Evolutionary conservation across 1,139 yeast genomes (phyloP).

Genomic region (Saccharomyces hybrid): DNA sequence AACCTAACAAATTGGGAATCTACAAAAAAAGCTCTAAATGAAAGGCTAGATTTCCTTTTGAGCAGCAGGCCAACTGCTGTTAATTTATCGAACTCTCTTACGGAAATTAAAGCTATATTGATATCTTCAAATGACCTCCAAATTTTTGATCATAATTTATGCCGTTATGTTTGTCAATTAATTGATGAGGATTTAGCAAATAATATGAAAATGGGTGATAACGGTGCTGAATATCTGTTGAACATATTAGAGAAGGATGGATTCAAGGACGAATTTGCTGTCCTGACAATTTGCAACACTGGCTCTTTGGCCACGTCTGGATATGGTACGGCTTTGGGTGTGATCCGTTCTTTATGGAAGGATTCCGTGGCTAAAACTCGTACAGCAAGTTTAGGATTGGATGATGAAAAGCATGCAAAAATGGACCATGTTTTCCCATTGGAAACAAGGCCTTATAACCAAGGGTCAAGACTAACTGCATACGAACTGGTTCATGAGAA

Average conservation of each 20-base stretch:
- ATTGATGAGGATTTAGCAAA: slow-evolving; percentile 70
- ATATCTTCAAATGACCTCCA: slow-evolving; percentile 23
- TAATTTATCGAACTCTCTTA: slow-evolving; percentile 72
- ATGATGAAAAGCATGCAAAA: slow-evolving; percentile 29
- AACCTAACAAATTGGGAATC: slow-evolving; percentile 28
- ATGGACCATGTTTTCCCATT: slow-evolving; percentile 72
- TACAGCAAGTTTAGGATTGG: slow-evolving; percentile 24
- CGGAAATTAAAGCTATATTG: slow-evolving; percentile 45
- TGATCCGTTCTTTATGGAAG: slow-evolving; percentile 62
- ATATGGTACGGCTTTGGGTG: slow-evolving; percentile 93
- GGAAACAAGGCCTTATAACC: slow-evolving; percentile 95
- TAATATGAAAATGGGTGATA: slow-evolving; percentile 67
- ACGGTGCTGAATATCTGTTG: slow-evolving; percentile 67
- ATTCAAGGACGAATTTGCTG: slow-evolving; percentile 62
- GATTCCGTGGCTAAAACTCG: slow-evolving; percentile 31
- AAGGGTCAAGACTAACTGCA: slow-evolving; percentile 90
- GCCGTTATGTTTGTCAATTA: slow-evolving; percentile 48
- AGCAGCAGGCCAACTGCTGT: slow-evolving; percentile 94
- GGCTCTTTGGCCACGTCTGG: slow-evolving; percentile 96
- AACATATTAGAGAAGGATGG: slow-evolving; percentile 40
- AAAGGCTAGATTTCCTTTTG: slow-evolving; percentile 56
- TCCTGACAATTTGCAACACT: slow-evolving; percentile 77
- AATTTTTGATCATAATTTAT: slow-evolving; percentile 36
- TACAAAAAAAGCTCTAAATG: slow-evolving; percentile 33
- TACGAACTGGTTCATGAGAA: slow-evolving; percentile 78